These are phyloP conservation scores for Lagerstroemia fauriei DNA, from an alignment of 441 rosid species.

Conservation along the genomic window DNA sequence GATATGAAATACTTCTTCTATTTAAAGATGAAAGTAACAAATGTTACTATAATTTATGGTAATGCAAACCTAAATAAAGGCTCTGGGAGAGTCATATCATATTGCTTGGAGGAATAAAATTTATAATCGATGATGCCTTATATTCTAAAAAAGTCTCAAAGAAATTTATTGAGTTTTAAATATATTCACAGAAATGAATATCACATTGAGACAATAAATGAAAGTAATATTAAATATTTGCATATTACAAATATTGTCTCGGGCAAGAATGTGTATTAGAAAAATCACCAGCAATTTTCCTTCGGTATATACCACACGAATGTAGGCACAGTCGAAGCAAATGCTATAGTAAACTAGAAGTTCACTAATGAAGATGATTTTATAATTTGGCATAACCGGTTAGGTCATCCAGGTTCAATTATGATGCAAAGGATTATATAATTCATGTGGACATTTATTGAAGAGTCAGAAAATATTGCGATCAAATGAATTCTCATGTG, in stretches of 20 bases:
- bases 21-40: too few relatives aligned
- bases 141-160: neutral
- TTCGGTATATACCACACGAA: too few relatives aligned
- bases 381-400: neutral
- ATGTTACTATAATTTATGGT: too few relatives aligned
- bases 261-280: too few relatives aligned
- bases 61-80: too few relatives aligned
- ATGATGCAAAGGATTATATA: too few relatives aligned
- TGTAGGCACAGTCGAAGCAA: neutral
- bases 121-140: neutral
- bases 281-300: too few relatives aligned
- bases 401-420: too few relatives aligned
- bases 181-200: neutral
- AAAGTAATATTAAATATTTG: too few relatives aligned
- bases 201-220: too few relatives aligned
- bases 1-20: neutral
- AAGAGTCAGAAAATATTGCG: neutral
- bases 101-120: neutral
- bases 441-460: neutral
- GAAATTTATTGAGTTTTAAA: conserved; percentile 20
- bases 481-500: neutral
- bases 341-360: neutral
- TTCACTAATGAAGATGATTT: neutral
- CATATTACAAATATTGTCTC: too few relatives aligned
- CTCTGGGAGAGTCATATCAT: too few relatives aligned